phyloP scores from a whole-genome alignment of 257 asterid species.

The Linaria vulgaris region DNA sequence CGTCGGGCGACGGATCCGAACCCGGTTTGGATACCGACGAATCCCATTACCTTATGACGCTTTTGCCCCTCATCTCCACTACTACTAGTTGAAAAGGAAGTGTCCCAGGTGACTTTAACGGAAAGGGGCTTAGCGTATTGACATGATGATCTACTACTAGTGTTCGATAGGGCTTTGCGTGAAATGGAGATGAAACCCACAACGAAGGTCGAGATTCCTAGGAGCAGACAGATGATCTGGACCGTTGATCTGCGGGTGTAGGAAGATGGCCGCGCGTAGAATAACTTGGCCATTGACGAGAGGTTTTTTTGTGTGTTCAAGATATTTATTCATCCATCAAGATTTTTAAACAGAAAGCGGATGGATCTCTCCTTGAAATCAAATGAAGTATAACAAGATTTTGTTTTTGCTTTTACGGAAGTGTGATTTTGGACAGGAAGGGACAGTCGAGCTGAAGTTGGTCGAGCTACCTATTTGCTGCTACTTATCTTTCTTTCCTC shows the following conservation, averaged over 20 bases:
- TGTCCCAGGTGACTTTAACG: slow-evolving; percentile 84
- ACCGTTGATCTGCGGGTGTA: slow-evolving; percentile 55
- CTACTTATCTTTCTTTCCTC: too few species aligned
- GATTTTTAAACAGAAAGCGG: too few species aligned
- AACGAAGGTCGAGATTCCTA: slow-evolving; percentile 55
- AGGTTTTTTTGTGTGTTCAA: too few species aligned
- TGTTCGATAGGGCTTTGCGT: slow-evolving; percentile 36
- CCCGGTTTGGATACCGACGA: slow-evolving; percentile 95
- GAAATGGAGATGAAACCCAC: slow-evolving; percentile 57
- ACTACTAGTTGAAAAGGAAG: slow-evolving; percentile 21
- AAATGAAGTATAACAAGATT: too few species aligned
- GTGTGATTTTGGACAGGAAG: too few species aligned
- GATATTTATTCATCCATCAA: too few species aligned
- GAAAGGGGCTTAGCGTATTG: slow-evolving; percentile 54
- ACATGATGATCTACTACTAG: too few species aligned
- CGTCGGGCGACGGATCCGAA: slow-evolving; percentile 83
- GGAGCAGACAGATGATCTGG: slow-evolving; percentile 38
- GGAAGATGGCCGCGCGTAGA: slow-evolving; percentile 61
- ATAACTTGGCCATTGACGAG: slow-evolving; percentile 66
- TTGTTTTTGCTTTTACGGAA: too few species aligned
- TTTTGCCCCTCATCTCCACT: slow-evolving; percentile 42
- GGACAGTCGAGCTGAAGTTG: too few species aligned
- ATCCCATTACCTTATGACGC: slow-evolving; percentile 86
- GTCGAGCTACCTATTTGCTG: too few species aligned
- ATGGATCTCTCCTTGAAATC: too few species aligned